Conservation (phyloP, 73 alveolate genomes). For the Blepharisma stoltei region DNA sequence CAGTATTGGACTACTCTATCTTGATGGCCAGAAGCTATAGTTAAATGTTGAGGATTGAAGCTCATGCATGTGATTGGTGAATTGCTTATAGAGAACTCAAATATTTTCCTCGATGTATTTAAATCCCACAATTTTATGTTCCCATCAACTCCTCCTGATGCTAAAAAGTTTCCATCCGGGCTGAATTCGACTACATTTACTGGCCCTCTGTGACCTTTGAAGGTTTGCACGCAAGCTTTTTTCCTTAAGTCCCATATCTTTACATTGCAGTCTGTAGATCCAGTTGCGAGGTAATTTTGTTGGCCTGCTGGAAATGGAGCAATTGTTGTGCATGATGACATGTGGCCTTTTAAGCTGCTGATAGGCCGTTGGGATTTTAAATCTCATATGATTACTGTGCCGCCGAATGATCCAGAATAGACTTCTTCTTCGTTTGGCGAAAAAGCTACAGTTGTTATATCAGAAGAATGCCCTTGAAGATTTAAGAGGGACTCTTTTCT, state of each 20-base stretch:
- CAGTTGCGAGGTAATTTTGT: slow-evolving; percentile 43
- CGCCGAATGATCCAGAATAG: slow-evolving; percentile 66
- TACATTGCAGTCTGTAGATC: slow-evolving; percentile 53
- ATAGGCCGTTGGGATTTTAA: slow-evolving; percentile 36
- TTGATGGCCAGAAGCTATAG: slow-evolving; percentile 56
- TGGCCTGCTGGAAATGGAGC: slow-evolving; percentile 41
- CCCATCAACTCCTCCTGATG: slow-evolving; percentile 68
- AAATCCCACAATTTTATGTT: slow-evolving; percentile 51
- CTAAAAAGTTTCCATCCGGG: slow-evolving; percentile 64
- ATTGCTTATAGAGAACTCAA: slow-evolving; percentile 34
- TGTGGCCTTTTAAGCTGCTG: slow-evolving; percentile 60
- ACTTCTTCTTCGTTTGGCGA: slow-evolving; percentile 41
- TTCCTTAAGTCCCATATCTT: slow-evolving; percentile 66
- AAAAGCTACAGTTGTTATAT: slow-evolving; percentile 45
- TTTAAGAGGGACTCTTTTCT: slow-evolving; percentile 36
- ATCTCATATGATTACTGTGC: slow-evolving; percentile 66
- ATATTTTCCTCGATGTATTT: slow-evolving; percentile 41
- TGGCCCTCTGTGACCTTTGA: slow-evolving; percentile 47
- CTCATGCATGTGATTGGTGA: slow-evolving; percentile 44
- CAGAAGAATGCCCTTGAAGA: slow-evolving; percentile 52
- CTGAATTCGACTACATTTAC: slow-evolving; percentile 45
- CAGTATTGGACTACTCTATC: slow-evolving; percentile 60
- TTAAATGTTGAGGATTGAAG: slow-evolving; percentile 55
- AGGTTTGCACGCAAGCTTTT: slow-evolving; percentile 39
- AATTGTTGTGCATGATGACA: slow-evolving; percentile 39